Base-by-base conservation (phyloP, 768 basidiomycete genomes). In the Rhodotorula diobovata region DNA sequence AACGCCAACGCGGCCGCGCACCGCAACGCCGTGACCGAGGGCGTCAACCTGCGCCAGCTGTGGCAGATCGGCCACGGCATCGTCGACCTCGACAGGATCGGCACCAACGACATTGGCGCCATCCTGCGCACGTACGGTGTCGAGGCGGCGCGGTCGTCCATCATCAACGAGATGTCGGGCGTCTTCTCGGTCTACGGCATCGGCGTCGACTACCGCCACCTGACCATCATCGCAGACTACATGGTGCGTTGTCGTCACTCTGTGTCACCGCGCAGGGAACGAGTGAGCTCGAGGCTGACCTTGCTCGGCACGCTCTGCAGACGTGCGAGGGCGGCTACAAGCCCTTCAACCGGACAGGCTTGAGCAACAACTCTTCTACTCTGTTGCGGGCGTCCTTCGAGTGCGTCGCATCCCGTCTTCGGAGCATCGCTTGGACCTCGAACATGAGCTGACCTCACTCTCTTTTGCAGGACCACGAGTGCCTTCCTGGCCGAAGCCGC, bases 271-370 rank as follows among this genome's bases (percentile, higher is more conserved):
- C 18, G 23, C 25, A 20, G 57, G 12, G 53, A 3, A 61, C 14
- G 21, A 34, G 43, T 3, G 18, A 61, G 25, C 59, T 37, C 20
- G 48, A 7, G n/a, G 32, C 55, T 57, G 35, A 57, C 61, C 67
- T 63, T 32, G 34, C 64, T 32, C 32, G 9, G 18, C 20, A 14
- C n/a, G 10, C 32, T 37, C 50, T 41, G 53, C 67, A 98, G 95
- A 98, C 96, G 1, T 97, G 93, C 80, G 94, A 97, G 66, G 96
- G 96, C 41, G 93, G 90, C 39, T 99, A 94, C 84, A 95, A 91
- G 81, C 93, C 96, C 4, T 99, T 98, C 83, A 99, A 97, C 81
- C 89, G 96, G 56, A 91, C 89, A 73, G 96, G 96, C 63, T 90
- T 99, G 68, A 89, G 91, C 34, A 87, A 89, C 56, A 93, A 91